Base-by-base conservation (phyloP, 192 early-diverging fungal species). In the Entophlyctis luteolus region DNA sequence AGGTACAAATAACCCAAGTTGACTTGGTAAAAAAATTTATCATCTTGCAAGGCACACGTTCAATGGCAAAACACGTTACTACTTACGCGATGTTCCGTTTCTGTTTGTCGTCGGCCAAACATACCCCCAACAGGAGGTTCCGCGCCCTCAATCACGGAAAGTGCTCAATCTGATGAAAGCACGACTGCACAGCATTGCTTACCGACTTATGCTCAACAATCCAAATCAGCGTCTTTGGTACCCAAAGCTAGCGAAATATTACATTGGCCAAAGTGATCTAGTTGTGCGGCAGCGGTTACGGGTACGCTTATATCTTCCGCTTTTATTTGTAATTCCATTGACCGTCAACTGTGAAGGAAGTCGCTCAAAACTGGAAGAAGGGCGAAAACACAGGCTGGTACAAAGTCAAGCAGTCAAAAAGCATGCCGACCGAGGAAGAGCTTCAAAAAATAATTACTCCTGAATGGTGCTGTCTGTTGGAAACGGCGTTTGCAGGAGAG, bases 401-500 rank as follows among this genome's bases (percentile, higher is more conserved):
- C 95, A 89, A 90, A 59, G 74, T 91, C 31, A 95, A 96, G 72
- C 68, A 79, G 31, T 81, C 72, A 22, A 77, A 85, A 16, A 75
- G 77, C 3, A 72, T 92, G 23, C 93, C 91, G 0, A 82, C 77
- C 55, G 96, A 99, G 70, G 93, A 97, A 48, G 91, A 93, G 22
- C 73, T 99, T 50, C 81, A 89, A 35, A 96, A 92, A 65, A 87
- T 95, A 74, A 84, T 95, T 2, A 93, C 93, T 20, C 95, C 95
- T 1, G 94, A 97, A 47, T 47, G 76, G 72, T 75, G 96, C n/a
- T 98, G 96, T 71, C 63, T 94, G 53, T 88, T 91, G 62, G 91
- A 99, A 73, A 93, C 93, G 73, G 96, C 92, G 86, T 77, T 90
- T 39, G 91, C 92, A 2, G 94, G 94, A 33, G 87, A 96, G 75